Evolutionary conservation across 1,139 yeast genomes (phyloP).

Genomic region (Nematodospora anomalae): DNA sequence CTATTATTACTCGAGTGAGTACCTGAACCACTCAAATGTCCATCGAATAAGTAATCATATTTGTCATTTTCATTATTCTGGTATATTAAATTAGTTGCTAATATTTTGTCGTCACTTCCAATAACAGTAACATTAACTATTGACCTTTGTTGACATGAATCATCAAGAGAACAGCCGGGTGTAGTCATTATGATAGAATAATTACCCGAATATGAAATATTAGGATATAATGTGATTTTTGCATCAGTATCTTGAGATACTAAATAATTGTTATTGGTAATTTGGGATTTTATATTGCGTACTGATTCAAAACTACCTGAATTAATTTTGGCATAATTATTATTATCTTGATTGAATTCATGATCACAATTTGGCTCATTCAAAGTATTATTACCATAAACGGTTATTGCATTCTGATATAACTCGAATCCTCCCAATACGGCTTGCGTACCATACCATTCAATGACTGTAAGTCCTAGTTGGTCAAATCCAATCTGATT

Average conservation of each 20-base stretch:
- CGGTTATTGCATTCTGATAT: conserved; percentile 58
- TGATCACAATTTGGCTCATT: conserved; percentile 65
- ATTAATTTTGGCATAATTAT: conserved; percentile 32
- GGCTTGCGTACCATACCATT: conserved; percentile 69
- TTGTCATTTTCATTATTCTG: conserved; percentile 82
- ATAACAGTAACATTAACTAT: conserved; percentile 73
- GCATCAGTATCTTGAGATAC: conserved; percentile 35
- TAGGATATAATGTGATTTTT: conserved; percentile 65
- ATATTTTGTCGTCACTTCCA: conserved; percentile 44
- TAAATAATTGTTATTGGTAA: conserved; percentile 28
- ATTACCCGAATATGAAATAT: conserved; percentile 70
- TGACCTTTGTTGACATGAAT: conserved; percentile 70
- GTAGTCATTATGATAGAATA: conserved; percentile 74
- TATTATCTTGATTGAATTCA: conserved; percentile 26
- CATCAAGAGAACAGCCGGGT: conserved; percentile 79
- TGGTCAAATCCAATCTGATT: conserved; percentile 63
- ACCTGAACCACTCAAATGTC: conserved; percentile 57
- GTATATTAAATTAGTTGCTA: conserved; percentile 50
- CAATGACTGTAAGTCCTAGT: conserved; percentile 65
- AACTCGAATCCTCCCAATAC: conserved; percentile 74
- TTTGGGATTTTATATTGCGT: conserved; percentile 18
- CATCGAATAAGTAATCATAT: conserved; percentile 75
- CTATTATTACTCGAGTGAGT: conserved; percentile 45
- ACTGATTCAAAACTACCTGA: conserved; percentile 38
- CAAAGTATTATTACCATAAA: conserved; percentile 71